Evolutionary conservation across 768 basidiomycete species (phyloP).

Genomic region (Phlebiopsis gigantea): DNA sequence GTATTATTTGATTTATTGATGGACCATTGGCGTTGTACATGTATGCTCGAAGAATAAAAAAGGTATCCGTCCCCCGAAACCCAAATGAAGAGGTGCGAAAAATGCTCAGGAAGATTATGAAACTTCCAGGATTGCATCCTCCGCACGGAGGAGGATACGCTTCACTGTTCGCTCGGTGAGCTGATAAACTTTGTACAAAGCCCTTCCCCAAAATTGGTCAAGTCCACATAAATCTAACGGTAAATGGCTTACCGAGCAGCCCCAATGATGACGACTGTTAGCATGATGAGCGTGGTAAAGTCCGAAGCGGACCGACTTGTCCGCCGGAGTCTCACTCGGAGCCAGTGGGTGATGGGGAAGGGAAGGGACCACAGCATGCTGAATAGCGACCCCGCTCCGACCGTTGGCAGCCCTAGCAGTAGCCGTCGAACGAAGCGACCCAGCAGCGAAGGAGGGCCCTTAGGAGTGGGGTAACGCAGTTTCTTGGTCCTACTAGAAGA

Average conservation of each 20-base stretch:
- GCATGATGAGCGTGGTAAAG: slow-evolving; percentile 59
- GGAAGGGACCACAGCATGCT: slow-evolving; percentile 66
- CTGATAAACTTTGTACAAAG: slow-evolving; percentile 64
- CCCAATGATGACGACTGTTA: slow-evolving; percentile 56
- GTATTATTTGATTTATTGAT: not conserved
- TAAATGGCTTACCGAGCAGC: slow-evolving; percentile 46
- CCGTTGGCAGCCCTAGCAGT: slow-evolving; percentile 68
- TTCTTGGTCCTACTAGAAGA: not conserved
- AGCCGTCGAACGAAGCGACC: slow-evolving; percentile 62
- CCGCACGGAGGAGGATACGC: slow-evolving; percentile 60
- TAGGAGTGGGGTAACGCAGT: slow-evolving; percentile 5
- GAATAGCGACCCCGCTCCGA: slow-evolving; percentile 71
- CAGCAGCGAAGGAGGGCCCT: slow-evolving; percentile 41
- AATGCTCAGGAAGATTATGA: slow-evolving; percentile 25
- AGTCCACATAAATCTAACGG: not conserved
- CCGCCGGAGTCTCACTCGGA: slow-evolving; percentile 56
- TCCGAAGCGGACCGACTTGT: slow-evolving; percentile 56
- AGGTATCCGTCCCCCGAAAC: not conserved
- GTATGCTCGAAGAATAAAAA: not conserved
- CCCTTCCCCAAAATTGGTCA: slow-evolving; percentile 34
- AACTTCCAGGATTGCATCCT: slow-evolving; percentile 79
- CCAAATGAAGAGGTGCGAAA: not conserved
- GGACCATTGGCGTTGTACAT: not conserved
- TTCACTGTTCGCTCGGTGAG: slow-evolving; percentile 56
- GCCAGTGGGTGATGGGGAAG: slow-evolving; percentile 57